phyloP scores from a whole-genome alignment of 306 rosid species.

The peach (Prunus persica) region DNA sequence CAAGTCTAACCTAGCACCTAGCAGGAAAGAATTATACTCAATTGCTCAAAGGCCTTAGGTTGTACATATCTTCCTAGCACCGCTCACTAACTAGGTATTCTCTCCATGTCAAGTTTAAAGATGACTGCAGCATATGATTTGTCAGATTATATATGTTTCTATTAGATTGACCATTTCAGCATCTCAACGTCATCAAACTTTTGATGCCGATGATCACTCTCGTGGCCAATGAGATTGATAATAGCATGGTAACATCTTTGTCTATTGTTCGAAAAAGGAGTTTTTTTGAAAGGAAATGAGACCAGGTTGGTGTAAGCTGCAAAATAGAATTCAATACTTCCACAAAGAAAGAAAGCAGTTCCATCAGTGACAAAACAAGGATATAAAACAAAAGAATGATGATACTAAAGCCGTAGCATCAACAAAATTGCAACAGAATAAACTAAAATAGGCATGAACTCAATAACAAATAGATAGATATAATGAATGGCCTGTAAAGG shows the following conservation, averaged over 20 bases:
- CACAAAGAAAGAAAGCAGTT: not conserved
- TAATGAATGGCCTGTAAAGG: not conserved
- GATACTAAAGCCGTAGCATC: not conserved
- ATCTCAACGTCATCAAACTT: no score
- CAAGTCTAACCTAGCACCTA: no score
- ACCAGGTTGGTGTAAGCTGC: not conserved
- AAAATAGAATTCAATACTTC: not conserved
- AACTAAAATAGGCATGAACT: not conserved
- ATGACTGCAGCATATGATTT: no score
- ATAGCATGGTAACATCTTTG: no score
- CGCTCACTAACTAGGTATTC: no score
- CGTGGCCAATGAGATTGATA: not conserved
- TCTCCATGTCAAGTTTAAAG: no score
- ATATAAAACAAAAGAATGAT: not conserved
- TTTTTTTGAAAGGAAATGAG: not conserved
- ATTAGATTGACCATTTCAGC: no score
- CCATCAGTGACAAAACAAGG: not conserved
- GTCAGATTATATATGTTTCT: no score
- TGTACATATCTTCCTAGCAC: no score
- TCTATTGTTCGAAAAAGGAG: not conserved
- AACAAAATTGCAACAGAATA: conserved; percentile 19
- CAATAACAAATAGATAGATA: not conserved
- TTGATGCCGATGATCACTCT: no score
- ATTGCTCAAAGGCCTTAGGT: no score
- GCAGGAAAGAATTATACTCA: no score